phyloP scores from a whole-genome alignment of 257 asterid species.

The Plantago major region DNA sequence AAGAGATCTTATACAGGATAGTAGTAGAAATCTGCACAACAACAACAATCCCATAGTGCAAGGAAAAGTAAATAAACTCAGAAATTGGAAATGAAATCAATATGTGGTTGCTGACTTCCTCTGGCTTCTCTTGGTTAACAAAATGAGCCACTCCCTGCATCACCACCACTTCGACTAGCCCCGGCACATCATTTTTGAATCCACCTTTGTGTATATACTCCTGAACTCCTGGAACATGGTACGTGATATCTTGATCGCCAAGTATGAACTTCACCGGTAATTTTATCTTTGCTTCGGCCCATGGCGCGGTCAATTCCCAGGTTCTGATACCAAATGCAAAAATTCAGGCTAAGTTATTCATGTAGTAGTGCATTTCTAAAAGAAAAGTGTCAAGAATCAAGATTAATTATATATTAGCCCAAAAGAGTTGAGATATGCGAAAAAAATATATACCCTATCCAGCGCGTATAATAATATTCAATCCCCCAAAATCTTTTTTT shows the following conservation, averaged over 20 bases:
- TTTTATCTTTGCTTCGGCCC: constrained; percentile 6
- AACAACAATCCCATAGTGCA: background rate
- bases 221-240: constrained; percentile 13
- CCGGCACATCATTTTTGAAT: constrained; percentile 16
- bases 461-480: too few relatives aligned
- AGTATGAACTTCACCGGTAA: constrained; percentile 20
- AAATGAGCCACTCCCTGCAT: constrained; percentile 22
- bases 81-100: constrained; percentile 15
- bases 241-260: constrained; percentile 14
- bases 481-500: too few relatives aligned
- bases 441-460: too few relatives aligned
- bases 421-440: too few relatives aligned
- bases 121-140: constrained; percentile 20
- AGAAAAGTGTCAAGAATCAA: background rate
- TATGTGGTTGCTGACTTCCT: constrained; percentile 18
- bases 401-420: background rate
- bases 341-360: background rate
- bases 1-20: background rate
- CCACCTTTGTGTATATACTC: constrained; percentile 14
- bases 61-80: background rate
- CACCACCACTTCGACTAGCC: constrained; percentile 12
- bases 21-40: background rate
- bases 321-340: constrained; percentile 13
- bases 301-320: constrained; percentile 18
- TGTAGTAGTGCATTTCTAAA: too few relatives aligned